Evolutionary conservation across 2,329 filamentous ascomycete species (phyloP), one percentile per base, ranked within the genome.

Genomic region (Alternaria ethzedia): DNA sequence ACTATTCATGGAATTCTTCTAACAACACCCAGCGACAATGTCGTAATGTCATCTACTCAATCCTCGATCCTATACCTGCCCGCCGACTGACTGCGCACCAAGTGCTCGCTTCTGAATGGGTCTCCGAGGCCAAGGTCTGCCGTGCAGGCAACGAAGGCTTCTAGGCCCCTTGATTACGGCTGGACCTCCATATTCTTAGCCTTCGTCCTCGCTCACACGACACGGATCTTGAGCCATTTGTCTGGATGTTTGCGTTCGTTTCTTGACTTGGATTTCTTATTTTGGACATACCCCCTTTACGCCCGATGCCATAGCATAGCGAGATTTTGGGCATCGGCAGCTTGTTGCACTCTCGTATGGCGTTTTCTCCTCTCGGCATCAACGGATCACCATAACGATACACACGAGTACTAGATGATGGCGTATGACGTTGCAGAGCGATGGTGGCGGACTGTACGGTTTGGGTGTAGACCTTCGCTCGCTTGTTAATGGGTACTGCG

Each of bases 11-110:
- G 25, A 6, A 25, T 3, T 6, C 8, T 64, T 25, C 70, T 76
- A 69, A 78, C 55, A 30, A 43, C 3, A 51, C 63, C 15, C 70
- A 98, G 95, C 94, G 94, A 71, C 93, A 95, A 74, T 99, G 96
- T 82, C 92, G 96, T 66, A 99, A 99, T 75, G 96, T 99, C 75
- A 97, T 99, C 78, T 99, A 99, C 83, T 98, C 94, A 21, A 97
- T 99, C 69, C 87, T 99, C 49, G 96, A 99, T 77, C 96, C 96
- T 28, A 97, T 97, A 79, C 94, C 96, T 25, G 88, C 88, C 61
- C 91, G 96, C 68, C 93, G 96, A 72, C 95, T 99, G 78, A 97
- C 94, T 28, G 95, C 96, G 62, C 95, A 94, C 44, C 96, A 99
- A 83, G 93, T 98, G 61, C 89, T 99, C 75, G 97, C 97, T 82